phyloP scores from a whole-genome alignment of 2,329 filamentous ascomycete species.

The Samsoniella hepiali region DNA sequence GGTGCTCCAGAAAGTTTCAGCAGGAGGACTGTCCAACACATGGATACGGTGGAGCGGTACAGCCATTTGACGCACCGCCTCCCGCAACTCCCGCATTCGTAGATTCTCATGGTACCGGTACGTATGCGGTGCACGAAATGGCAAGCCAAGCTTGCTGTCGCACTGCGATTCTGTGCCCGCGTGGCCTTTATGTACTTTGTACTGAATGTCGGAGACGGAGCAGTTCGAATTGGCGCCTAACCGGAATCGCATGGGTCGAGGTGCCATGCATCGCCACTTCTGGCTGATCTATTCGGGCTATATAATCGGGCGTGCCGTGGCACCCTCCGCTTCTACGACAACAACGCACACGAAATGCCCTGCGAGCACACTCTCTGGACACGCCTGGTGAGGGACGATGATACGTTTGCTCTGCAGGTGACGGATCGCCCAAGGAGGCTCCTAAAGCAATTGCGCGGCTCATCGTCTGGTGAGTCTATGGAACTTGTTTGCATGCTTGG shows the following conservation, averaged over 20 bases:
- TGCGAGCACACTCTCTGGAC: background rate
- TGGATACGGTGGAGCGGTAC: background rate
- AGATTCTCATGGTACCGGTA: background rate
- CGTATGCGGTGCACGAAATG: background rate
- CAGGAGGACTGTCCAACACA: background rate
- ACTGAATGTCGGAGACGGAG: background rate
- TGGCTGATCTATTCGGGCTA: background rate
- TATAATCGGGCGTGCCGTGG: background rate
- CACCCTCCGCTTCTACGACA: background rate
- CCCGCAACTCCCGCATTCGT: background rate
- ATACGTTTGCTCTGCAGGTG: background rate
- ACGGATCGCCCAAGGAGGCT: background rate
- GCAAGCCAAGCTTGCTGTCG: background rate
- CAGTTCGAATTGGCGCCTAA: background rate
- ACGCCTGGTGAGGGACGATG: background rate
- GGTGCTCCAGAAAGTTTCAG: background rate
- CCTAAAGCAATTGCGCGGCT: background rate
- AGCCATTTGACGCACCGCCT: background rate
- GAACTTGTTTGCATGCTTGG: background rate
- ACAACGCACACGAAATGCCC: background rate
- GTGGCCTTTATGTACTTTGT: background rate
- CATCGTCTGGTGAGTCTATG: background rate
- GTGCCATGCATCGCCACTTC: background rate
- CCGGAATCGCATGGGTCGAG: background rate
- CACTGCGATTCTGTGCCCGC: background rate